Conservation (phyloP, 345 rosid genomes). For the Kandelia obovata region DNA sequence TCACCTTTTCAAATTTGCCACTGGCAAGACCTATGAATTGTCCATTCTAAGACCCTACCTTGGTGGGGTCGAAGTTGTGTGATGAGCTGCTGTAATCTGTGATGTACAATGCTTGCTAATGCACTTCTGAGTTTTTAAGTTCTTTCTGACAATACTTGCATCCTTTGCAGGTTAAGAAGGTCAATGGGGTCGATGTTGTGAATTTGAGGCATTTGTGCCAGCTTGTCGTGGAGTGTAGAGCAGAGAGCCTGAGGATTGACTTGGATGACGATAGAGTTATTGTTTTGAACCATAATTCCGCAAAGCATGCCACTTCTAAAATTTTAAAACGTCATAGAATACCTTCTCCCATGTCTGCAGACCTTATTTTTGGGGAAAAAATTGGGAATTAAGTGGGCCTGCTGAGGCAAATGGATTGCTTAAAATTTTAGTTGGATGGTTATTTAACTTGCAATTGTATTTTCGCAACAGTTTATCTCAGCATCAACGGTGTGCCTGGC, state of each 20-base stretch:
- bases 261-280: conserved; percentile 80
- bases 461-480: too few species aligned
- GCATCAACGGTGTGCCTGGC: too few species aligned
- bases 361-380: conserved; percentile 38
- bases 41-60: neutral
- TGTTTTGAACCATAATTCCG: conserved; percentile 47
- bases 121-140: too few species aligned
- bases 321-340: conserved; percentile 76
- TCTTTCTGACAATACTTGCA: too few species aligned
- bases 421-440: too few species aligned
- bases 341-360: conserved; percentile 57
- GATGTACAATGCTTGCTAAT: too few species aligned
- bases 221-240: conserved; percentile 54
- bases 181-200: conserved; percentile 59
- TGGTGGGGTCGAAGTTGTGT: neutral
- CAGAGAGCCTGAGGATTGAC: conserved; percentile 61
- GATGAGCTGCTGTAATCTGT: neutral
- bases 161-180: conserved; percentile 65
- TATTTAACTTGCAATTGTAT: too few species aligned
- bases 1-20: too few species aligned
- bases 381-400: conserved; percentile 8
- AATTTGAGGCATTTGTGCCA: conserved; percentile 71
- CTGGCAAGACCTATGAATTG: neutral
- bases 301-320: conserved; percentile 59
- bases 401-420: neutral